Conservation (phyloP, 2,329 filamentous ascomycete species). For the Aspergillus sp. region DNA sequence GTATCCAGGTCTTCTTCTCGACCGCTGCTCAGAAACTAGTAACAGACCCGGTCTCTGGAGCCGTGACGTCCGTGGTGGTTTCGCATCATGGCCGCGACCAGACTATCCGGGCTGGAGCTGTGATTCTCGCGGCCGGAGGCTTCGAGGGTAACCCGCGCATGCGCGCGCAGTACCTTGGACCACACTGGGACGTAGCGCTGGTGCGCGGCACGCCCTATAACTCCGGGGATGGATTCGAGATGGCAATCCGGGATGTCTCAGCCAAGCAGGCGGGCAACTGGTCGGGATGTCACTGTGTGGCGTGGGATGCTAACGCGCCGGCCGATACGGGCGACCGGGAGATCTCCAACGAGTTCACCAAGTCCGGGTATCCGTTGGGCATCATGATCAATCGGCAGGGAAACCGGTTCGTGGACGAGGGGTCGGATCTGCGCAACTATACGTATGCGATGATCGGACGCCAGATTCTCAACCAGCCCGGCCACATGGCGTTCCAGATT, state of each 20-base stretch:
- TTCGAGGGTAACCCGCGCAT: conserved; percentile 64
- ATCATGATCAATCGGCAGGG: conserved; percentile 64
- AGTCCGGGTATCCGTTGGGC: conserved; percentile 68
- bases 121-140: conserved; percentile 55
- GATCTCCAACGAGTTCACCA: conserved; percentile 68
- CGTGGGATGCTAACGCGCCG: conserved; percentile 66
- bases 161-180: conserved; percentile 57
- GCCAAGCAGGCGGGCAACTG: conserved; percentile 61
- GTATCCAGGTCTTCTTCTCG: conserved; percentile 51
- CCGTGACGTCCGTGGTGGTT: conserved; percentile 25
- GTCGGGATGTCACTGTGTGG: conserved; percentile 65
- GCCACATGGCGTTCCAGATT: conserved; percentile 62
- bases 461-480: conserved; percentile 62
- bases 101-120: conserved; percentile 23
- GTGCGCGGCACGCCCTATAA: conserved; percentile 68
- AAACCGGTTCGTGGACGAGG: conserved; percentile 66
- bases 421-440: conserved; percentile 65
- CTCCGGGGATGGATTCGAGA: conserved; percentile 59
- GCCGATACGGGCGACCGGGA: conserved; percentile 56
- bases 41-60: conserved; percentile 20
- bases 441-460: conserved; percentile 68
- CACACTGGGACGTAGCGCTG: conserved; percentile 63
- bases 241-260: conserved; percentile 53
- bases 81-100: conserved; percentile 12
- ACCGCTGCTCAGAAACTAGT: conserved; percentile 43